phyloP scores from a whole-genome alignment of 208 protist species.

The Leishmania martiniquensis region DNA sequence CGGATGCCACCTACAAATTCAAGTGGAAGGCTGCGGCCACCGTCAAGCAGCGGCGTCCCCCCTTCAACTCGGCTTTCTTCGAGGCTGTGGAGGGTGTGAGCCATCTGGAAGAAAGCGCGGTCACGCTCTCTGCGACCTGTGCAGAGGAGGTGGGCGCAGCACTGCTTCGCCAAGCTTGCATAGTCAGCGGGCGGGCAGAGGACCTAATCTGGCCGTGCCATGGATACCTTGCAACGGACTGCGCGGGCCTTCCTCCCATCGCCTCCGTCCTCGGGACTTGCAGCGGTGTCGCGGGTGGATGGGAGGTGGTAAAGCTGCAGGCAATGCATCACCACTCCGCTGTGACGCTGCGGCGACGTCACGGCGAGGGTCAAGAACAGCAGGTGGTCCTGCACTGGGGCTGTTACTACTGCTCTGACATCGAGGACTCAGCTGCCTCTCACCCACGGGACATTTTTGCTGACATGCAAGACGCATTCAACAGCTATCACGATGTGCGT shows the following conservation, averaged over 20 bases:
- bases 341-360: conserved; percentile 37
- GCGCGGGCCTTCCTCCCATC: neutral
- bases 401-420: conserved; percentile 79
- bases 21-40: conserved; percentile 28
- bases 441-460: conserved; percentile 39
- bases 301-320: conserved; percentile 50
- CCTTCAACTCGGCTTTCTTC: conserved; percentile 23
- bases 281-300: conserved; percentile 1
- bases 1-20: conserved; percentile 23
- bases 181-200: neutral
- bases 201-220: neutral
- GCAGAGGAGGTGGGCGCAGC: neutral
- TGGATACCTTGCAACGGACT: neutral
- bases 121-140: neutral
- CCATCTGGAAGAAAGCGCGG: conserved; percentile 6
- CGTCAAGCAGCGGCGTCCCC: conserved; percentile 18
- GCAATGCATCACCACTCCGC: conserved; percentile 84
- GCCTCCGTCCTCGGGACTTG: neutral
- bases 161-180: neutral
- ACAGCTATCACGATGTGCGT: neutral
- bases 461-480: neutral
- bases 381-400: conserved; percentile 69
- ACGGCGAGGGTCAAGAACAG: neutral
- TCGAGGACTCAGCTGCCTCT: conserved; percentile 71
- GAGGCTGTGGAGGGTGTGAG: conserved; percentile 10